phyloP scores from a whole-genome alignment of 345 rosid genomes.

The Rubroshorea leprosula region DNA sequence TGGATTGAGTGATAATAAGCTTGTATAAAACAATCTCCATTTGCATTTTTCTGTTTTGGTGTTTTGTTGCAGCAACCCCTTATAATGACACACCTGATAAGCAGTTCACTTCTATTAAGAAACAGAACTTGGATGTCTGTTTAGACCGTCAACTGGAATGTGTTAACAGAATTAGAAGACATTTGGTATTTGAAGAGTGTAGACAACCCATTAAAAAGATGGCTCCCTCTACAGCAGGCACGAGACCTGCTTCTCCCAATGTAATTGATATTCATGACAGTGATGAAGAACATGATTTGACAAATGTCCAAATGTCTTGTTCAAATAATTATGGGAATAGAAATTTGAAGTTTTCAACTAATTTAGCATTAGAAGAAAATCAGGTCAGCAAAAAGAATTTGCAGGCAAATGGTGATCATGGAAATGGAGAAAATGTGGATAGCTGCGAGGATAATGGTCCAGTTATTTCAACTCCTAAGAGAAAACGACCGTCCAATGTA shows the following conservation, averaged over 20 bases:
- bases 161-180: conserved; percentile 28
- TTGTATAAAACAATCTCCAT: not conserved
- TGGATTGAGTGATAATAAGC: not conserved
- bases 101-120: conserved; percentile 11
- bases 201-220: conserved; percentile 27
- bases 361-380: conserved; percentile 10
- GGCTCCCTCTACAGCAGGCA: conserved; percentile 42
- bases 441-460: conserved; percentile 16
- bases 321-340: conserved; percentile 7
- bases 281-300: conserved; percentile 36
- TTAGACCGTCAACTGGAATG: conserved; percentile 10
- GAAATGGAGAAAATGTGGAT: conserved; percentile 32
- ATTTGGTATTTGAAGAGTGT: conserved; percentile 41
- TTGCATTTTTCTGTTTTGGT: not conserved
- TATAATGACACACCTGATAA: conserved; percentile 22
- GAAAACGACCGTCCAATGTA: conserved; percentile 45
- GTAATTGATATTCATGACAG: conserved; percentile 43
- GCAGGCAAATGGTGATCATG: conserved; percentile 11
- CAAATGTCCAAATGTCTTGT: not conserved
- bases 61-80: conserved; percentile 34
- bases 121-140: conserved; percentile 2
- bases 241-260: conserved; percentile 13
- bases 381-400: conserved; percentile 16
- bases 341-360: conserved; percentile 7
- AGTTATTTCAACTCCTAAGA: conserved; percentile 29